Percentiles rank a stretch among this genome's conserved stretches.
Conservation (phyloP, 345 rosid genomes). For the Eucalyptus lansdowneana region DNA sequence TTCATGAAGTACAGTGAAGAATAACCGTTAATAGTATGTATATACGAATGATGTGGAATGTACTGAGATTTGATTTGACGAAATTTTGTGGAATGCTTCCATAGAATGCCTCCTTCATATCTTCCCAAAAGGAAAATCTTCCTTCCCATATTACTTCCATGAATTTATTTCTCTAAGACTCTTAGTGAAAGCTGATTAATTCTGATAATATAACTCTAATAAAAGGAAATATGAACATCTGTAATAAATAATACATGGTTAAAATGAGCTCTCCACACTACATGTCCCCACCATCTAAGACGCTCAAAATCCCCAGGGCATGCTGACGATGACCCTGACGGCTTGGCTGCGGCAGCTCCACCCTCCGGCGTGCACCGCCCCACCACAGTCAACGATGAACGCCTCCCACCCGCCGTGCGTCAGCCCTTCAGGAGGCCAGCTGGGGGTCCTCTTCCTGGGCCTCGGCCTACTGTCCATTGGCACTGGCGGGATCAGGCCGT, state of each 20-base stretch:
- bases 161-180: neutral
- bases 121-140: neutral
- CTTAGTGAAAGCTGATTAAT: neutral
- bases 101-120: neutral
- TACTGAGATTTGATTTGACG: neutral
- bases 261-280: neutral
- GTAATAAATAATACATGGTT: neutral
- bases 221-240: neutral
- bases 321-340: conserved; percentile 48
- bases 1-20: neutral
- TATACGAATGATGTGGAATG: neutral
- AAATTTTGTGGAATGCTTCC: neutral
- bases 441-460: conserved; percentile 28
- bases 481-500: conserved; percentile 66
- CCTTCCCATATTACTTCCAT: neutral
- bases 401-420: conserved; percentile 10
- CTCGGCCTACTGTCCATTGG: conserved; percentile 46
- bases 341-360: conserved; percentile 64
- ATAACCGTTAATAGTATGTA: neutral
- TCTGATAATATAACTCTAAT: neutral
- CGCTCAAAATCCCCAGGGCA: conserved; percentile 35
- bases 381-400: neutral
- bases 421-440: conserved; percentile 13
- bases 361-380: conserved; percentile 36
- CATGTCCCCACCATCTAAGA: neutral